Evolutionary conservation across 345 rosid species (phyloP), one percentile per base, ranked within the genome.

Genomic region (Gossypioides kirkii): DNA sequence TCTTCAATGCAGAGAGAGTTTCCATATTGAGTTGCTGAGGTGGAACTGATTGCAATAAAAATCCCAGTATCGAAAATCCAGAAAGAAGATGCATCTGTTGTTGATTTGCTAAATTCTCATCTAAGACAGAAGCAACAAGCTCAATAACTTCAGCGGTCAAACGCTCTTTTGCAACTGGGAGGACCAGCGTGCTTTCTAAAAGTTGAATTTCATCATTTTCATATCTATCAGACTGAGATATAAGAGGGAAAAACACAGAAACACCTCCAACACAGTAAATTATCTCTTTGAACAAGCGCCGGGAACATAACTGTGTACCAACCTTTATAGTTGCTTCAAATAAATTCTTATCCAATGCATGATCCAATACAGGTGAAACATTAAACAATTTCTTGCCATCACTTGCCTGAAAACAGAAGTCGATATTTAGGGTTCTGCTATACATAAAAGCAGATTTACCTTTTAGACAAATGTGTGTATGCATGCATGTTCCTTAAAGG

Each of bases 261-360:
- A 94, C 89, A 70, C 98, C 98, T 71, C 98, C 98, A 47, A 90
- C 97, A 76, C 98, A 94, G 81, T 94, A 94, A 78, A 94, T 89
- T 78, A 91, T 94, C 80, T 90, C 90, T 80, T 91, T 96, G 80
- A 94, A 86, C 87, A 91, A 85, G 74, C 98, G 89, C 43, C 97
- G 89, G 14, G 93, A 94, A 76, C 98, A 94, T 86, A 94, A 83
- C 79, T 91, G 91, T 53, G 96, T 89, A 47, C 97, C 97, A 70
- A 74, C 83, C 91, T 83, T 82, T 36, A 89, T 86, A 78, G 81
- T 84, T 2, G 98, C 97, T 81, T 91, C 93, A 86, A 94, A 89
- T 81, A 84, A 75, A 78, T 80, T 89, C 81, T 82, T 90, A 80
- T 91, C 92, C 43, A 81, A 76, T 32, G 84, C 75, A 70, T 82